These are phyloP conservation scores for Exophiala xenobiotica DNA, from an alignment of 2,329 filamentous ascomycete species.

Conservation along the genomic window DNA sequence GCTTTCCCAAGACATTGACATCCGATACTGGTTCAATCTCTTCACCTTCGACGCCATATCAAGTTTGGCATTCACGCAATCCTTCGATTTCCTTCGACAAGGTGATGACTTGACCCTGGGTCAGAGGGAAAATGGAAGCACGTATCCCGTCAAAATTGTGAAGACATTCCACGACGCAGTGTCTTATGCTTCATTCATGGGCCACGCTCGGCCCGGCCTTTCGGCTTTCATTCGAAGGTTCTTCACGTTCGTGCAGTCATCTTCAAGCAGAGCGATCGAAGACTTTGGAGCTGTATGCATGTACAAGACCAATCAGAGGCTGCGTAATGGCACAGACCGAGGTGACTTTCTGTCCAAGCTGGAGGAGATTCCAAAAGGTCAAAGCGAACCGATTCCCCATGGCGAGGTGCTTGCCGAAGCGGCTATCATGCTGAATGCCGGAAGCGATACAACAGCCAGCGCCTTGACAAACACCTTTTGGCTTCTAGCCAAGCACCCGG, in stretches of 20 bases:
- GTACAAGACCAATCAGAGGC: background rate
- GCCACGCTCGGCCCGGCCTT: no score
- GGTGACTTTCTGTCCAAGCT: no score
- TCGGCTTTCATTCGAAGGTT: background rate
- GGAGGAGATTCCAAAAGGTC: background rate
- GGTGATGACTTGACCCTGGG: background rate
- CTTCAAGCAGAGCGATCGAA: background rate
- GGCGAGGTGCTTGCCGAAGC: slow-evolving; percentile 23
- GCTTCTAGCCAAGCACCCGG: slow-evolving; percentile 18
- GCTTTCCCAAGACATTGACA: background rate
- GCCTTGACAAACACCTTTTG: slow-evolving; percentile 24
- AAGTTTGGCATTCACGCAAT: background rate
- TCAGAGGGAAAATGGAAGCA: background rate
- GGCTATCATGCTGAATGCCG: slow-evolving; percentile 24
- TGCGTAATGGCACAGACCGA: no score
- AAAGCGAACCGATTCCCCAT: background rate
- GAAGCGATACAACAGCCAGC: slow-evolving; percentile 21
- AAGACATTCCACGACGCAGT: no score
- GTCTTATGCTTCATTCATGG: no score
- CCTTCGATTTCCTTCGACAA: background rate
- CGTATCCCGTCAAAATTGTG: background rate
- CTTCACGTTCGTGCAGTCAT: background rate
- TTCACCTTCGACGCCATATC: background rate
- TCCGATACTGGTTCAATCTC: background rate
- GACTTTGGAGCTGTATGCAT: background rate